Percentiles rank a stretch among this genome's conserved stretches.
These are phyloP conservation scores for Penicillium sp. DNA, from an alignment of 2,329 filamentous ascomycete species.

Conservation along the genomic window DNA sequence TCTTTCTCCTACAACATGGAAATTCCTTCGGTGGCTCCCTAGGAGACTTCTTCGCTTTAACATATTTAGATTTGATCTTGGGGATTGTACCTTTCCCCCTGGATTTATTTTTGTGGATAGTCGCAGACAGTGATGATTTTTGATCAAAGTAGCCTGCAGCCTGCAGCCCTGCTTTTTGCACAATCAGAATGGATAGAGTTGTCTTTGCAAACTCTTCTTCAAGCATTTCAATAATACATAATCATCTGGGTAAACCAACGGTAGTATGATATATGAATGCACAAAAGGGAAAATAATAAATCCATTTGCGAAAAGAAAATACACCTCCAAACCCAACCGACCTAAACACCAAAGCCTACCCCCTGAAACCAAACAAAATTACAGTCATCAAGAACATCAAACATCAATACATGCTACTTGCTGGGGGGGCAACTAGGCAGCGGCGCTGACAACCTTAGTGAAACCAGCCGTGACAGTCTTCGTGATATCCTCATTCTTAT, in stretches of 20 bases:
- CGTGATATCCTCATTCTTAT: constrained; percentile 59
- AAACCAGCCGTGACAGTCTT: constrained; percentile 50
- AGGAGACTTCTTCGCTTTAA: constrained; percentile 9
- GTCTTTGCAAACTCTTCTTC: background rate
- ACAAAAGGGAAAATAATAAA: background rate
- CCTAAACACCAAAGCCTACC: no score
- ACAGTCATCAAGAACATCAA: constrained; percentile 22
- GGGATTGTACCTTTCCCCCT: constrained; percentile 4
- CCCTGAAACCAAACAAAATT: no score
- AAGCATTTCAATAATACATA: background rate
- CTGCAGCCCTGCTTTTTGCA: background rate
- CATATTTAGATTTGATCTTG: constrained; percentile 24
- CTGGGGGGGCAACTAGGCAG: no score
- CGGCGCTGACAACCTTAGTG: constrained; percentile 68
- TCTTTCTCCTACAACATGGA: constrained; percentile 9
- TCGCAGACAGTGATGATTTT: background rate
- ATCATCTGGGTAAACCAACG: no score
- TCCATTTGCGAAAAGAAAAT: background rate
- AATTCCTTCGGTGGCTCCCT: background rate
- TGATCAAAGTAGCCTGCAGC: background rate
- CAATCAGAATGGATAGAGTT: constrained; percentile 14
- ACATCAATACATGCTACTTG: constrained; percentile 3
- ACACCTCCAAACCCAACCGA: no score
- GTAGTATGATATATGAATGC: background rate
- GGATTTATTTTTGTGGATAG: constrained; percentile 20